Base-by-base conservation (phyloP, 2,329 filamentous ascomycete species). In the Cercospora sesami region DNA sequence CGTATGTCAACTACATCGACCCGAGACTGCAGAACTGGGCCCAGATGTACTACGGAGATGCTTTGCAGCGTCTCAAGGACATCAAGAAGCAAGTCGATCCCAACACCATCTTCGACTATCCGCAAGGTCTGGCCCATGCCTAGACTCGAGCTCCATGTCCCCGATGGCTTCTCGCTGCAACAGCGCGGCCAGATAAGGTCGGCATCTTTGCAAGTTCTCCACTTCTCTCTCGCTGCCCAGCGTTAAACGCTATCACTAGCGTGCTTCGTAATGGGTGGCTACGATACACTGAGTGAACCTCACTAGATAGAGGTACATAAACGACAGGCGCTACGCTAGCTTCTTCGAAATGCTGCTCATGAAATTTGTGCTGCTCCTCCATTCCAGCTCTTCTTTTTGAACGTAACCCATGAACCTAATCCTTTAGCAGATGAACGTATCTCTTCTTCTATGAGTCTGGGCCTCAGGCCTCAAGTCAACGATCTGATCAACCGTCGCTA, bases 1-100 rank as follows among this genome's bases (percentile, higher is more conserved):
- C 68, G 5, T 71, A 71, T 26, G 68, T 71, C 21, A 71, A 71
- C 31, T 71, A 71, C 45, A 57, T 71, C 16, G 69, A 71, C 58
- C 69, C 69, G 10, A 39, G 69, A 26, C 51, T 69, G 16, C 8
- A 69, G 30, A 39, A 69, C 26, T 71, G 65, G 65, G 68, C 51
- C 0, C 9, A 60, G 23, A 48, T 55, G 65, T 71, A 71, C 30
- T 71, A 71, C 63, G 69, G 68, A 2, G 30, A 62, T 18, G 63
- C 51, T 8, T 16, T 71, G 33, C 45, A 45, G 18, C 67, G 68
- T 23, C 57, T 71, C 53, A 66, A 68, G 58, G 28, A 33, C 9
- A 45, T 69, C 23, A 71, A 71, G 64, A 51, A 51, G 26, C 36
- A 18, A 12, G 60, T 63, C 5, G 69, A 71, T 55, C 63, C 67